Conservation (phyloP, 2,329 filamentous ascomycete species). For the Chaetomium olivaceum region DNA sequence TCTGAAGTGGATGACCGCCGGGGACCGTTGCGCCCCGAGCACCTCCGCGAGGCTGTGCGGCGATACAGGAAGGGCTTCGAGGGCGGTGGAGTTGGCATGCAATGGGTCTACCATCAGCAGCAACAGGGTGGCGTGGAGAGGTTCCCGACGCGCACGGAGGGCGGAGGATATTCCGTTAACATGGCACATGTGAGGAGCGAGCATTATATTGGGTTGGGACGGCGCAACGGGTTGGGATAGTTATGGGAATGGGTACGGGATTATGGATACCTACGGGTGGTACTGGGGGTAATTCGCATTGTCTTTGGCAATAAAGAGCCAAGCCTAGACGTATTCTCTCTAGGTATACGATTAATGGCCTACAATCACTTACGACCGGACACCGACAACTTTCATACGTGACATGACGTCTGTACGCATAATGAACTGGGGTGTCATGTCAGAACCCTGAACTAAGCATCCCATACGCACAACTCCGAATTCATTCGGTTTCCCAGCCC, state of each 20-base stretch:
- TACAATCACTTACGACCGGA: not conserved
- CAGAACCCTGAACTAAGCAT: not conserved
- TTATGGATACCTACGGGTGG: slow-evolving; percentile 10
- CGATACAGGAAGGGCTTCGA: slow-evolving; percentile 65
- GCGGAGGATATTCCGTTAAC: slow-evolving; percentile 49
- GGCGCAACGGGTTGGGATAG: slow-evolving; percentile 7
- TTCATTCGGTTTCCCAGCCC: not conserved
- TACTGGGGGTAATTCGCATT: not conserved
- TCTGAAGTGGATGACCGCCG: slow-evolving; percentile 34
- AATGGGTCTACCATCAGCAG: slow-evolving; percentile 62
- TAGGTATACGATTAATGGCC: not conserved
- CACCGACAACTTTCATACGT: not conserved
- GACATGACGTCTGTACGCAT: not conserved
- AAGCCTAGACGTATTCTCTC: not conserved
- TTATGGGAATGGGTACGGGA: slow-evolving; percentile 4
- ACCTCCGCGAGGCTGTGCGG: slow-evolving; percentile 71
- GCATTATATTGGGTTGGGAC: not conserved
- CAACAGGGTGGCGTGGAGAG: slow-evolving; percentile 60
- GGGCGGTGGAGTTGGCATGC: slow-evolving; percentile 62
- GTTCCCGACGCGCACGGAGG: slow-evolving; percentile 56
- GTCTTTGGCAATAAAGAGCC: not conserved
- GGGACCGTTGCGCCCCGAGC: slow-evolving; percentile 66
- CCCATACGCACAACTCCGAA: not conserved
- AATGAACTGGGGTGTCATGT: not conserved
- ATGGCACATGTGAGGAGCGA: not conserved